Percentiles rank a stretch among this genome's conserved stretches.
phyloP scores from a whole-genome alignment of 768 basidiomycete species.

The Mycena epipterygia region DNA sequence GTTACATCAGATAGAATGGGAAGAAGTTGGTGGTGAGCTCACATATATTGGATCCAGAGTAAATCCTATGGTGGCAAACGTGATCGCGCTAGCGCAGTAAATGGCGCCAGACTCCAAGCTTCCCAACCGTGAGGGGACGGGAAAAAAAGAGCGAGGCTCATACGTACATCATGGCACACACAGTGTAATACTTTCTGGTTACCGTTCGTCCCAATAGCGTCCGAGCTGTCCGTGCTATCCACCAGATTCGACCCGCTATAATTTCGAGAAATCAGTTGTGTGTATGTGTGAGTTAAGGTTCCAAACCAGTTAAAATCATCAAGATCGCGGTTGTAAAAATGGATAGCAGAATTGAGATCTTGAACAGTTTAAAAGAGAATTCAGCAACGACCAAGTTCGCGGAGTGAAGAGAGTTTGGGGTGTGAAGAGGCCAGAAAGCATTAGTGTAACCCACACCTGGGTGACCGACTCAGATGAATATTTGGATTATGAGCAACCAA shows the following conservation, averaged over 20 bases:
- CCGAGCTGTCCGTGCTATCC: constrained; percentile 13
- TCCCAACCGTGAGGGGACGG: background rate
- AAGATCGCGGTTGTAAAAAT: background rate
- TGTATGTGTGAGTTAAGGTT: background rate
- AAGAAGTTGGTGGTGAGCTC: background rate
- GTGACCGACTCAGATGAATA: background rate
- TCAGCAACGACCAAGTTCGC: background rate
- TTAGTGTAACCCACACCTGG: constrained; percentile 9
- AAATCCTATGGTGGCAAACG: background rate
- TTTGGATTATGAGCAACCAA: background rate
- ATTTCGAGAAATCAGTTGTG: background rate
- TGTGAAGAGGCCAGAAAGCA: constrained; percentile 9
- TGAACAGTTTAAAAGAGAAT: background rate
- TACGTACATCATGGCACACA: background rate
- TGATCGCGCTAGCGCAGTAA: background rate
- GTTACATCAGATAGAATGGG: too few species aligned
- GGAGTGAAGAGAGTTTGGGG: constrained; percentile 8
- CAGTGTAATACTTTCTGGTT: background rate
- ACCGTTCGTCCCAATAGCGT: background rate
- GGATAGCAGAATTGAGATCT: background rate
- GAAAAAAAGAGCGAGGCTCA: background rate
- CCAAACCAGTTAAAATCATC: background rate
- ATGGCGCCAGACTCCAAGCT: background rate
- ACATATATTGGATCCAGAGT: background rate
- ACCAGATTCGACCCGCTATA: constrained; percentile 19